Evolutionary conservation across 1,284 basidiomycete species (phyloP), one percentile per base, ranked within the genome.

Genomic region (Pseudozyma tsukubaensis): DNA sequence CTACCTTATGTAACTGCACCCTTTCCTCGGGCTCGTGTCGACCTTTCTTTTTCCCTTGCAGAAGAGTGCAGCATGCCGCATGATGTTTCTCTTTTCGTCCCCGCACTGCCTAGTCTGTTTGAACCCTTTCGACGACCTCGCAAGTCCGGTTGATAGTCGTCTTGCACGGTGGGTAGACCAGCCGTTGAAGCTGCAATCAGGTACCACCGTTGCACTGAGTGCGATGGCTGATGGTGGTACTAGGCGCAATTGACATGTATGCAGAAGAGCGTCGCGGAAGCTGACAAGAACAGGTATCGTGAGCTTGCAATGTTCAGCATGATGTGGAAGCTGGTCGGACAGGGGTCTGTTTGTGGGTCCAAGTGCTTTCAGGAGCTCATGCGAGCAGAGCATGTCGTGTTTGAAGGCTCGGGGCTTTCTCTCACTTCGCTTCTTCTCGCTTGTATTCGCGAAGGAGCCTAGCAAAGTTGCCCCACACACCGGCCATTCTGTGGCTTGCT

Each of bases 31-130:
- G 18, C 40, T 53, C 42, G 19, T 19, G 42, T 36, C 52, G 52
- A 54, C 32, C 12, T 18, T 54, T 45, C 21, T 52, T 43, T 34
- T 52, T 52, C 50, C 52, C 42, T 54, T 54, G 52, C 52, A 54
- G 42, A 24, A 19, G n/a, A 36, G 18, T 54, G 52, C 52, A 54
- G 42, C 50, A 48, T 7, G 19, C 21, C 39, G 39, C 24, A 29
- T 29, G 39, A 40, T n/a, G 39, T 44, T 11, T 44, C 43, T 44
- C n/a, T 36, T 18, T 50, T 36, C 24, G 24, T n/a, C 1, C 21
- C 47, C 47, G 24, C 19, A 19, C 13, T 13, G 13, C 47, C 34
- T 8, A 49, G 9, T 32, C 9, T 14, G 18, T 39, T 39, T 50
- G 12, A 8, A 32, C 35, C 19, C 29, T n/a, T 32, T 29, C 3